Evolutionary conservation across 2,329 filamentous ascomycete genomes (phyloP).

Genomic region (Ophiocordyceps robertsii): DNA sequence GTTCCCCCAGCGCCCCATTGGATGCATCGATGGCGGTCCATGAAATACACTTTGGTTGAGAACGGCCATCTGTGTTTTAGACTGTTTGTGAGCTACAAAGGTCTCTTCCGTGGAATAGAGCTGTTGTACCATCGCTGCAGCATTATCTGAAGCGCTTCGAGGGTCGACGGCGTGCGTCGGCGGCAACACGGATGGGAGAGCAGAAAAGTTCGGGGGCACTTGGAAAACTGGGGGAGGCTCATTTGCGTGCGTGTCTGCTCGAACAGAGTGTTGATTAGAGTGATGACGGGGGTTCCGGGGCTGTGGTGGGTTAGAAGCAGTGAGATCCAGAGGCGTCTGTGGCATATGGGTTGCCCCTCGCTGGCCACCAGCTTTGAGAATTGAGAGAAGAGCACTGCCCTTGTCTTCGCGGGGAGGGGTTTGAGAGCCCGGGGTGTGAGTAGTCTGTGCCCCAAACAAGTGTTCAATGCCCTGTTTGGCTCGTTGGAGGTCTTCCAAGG

Average conservation of each 20-base stretch:
- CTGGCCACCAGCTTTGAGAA: constrained; percentile 28
- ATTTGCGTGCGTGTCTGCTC: constrained; percentile 7
- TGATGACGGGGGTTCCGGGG: constrained; percentile 46
- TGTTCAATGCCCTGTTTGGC: constrained; percentile 39
- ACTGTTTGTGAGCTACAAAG: constrained; percentile 27
- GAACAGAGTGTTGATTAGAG: constrained; percentile 30
- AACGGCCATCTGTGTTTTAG: constrained; percentile 39
- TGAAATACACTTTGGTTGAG: constrained; percentile 25
- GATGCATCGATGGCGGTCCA: constrained; percentile 4
- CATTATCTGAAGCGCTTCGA: no score
- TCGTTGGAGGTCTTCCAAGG: constrained; percentile 33
- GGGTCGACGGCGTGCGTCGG: background rate
- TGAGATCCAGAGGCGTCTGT: constrained; percentile 42
- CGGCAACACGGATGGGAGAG: background rate
- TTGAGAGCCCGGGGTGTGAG: constrained; percentile 35
- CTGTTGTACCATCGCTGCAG: no score
- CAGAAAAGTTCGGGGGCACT: constrained; percentile 8
- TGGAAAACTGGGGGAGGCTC: constrained; percentile 19
- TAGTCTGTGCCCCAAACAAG: constrained; percentile 39
- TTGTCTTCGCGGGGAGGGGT: constrained; percentile 24
- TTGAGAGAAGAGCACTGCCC: constrained; percentile 38
- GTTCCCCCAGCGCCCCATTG: background rate
- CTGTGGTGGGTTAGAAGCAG: constrained; percentile 31
- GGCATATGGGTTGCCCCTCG: constrained; percentile 16
- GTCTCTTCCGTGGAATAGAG: no score